Conservation (phyloP, 139 green algal genomes). For the Chloropicon primus region DNA sequence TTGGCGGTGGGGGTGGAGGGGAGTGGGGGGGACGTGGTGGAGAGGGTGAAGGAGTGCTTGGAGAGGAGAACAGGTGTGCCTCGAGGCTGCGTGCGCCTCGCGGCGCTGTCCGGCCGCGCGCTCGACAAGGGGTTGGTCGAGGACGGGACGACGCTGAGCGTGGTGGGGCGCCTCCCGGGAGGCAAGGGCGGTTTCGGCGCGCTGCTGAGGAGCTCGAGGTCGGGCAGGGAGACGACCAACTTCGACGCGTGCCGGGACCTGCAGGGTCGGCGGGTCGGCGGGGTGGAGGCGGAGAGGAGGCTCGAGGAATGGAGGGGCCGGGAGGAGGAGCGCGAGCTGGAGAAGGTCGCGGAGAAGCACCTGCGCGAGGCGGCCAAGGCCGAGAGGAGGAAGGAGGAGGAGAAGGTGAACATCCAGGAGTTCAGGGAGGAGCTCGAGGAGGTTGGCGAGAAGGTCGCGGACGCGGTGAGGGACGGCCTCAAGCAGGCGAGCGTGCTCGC, state of each 20-base stretch:
- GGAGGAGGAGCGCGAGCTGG: constrained; percentile 59
- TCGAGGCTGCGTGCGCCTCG: neutral
- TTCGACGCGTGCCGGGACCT: constrained; percentile 85
- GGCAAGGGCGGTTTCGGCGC: constrained; percentile 83
- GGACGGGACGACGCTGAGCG: neutral
- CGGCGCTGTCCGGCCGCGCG: neutral
- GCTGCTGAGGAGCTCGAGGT: constrained; percentile 68
- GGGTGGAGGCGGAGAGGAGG: constrained; percentile 59
- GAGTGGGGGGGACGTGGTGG: neutral
- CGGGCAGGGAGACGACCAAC: constrained; percentile 72
- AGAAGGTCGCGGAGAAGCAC: constrained; percentile 58
- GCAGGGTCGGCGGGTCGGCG: constrained; percentile 55
- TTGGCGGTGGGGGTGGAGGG: too few species aligned
- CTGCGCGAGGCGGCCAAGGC: constrained; percentile 50
- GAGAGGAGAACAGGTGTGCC: neutral
- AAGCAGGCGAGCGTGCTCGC: neutral
- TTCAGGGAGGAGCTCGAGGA: neutral
- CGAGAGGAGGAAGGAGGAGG: constrained; percentile 22
- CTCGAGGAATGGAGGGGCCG: constrained; percentile 56
- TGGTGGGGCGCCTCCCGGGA: neutral
- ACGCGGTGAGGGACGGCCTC: constrained; percentile 14
- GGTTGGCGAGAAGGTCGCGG: constrained; percentile 18
- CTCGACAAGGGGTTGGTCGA: neutral
- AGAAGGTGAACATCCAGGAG: neutral
- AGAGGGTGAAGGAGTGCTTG: neutral